These are phyloP conservation scores for Aspergillus neoniger DNA, from an alignment of 2,329 filamentous ascomycete genomes.

Conservation along the genomic window DNA sequence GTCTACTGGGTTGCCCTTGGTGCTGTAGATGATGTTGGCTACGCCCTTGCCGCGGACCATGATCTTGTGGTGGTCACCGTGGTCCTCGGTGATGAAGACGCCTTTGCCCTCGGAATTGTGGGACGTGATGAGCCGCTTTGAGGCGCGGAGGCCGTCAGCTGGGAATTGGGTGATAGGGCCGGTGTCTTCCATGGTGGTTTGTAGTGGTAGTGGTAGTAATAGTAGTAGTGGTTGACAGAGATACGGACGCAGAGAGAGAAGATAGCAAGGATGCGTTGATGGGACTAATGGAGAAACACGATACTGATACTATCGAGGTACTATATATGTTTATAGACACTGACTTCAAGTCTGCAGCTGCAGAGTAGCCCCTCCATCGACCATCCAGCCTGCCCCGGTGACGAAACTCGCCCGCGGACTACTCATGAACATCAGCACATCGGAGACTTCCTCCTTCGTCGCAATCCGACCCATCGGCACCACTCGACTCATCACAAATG, in stretches of 20 bases:
- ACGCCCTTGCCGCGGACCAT: neutral
- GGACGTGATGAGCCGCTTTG: constrained; percentile 4
- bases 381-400: constrained; percentile 6
- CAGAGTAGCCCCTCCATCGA: constrained; percentile 11
- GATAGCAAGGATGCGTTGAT: too few species aligned
- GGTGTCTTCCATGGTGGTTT: neutral
- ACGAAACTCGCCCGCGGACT: constrained; percentile 13
- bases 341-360: neutral
- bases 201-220: too few species aligned
- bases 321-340: too few species aligned
- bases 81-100: neutral
- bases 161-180: neutral
- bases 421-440: constrained; percentile 10
- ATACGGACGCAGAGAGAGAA: too few species aligned
- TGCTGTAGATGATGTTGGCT: constrained; percentile 2
- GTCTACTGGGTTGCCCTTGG: neutral
- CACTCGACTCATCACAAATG: constrained; percentile 12
- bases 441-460: constrained; percentile 25
- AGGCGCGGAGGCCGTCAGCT: neutral
- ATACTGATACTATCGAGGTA: too few species aligned
- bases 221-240: too few species aligned
- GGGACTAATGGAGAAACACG: too few species aligned
- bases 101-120: constrained; percentile 1
- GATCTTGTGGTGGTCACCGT: neutral
- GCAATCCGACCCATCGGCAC: constrained; percentile 28